Evolutionary conservation across 1,284 basidiomycete genomes (phyloP), one percentile per base, ranked within the genome.

Genomic region (Meira nashicola): DNA sequence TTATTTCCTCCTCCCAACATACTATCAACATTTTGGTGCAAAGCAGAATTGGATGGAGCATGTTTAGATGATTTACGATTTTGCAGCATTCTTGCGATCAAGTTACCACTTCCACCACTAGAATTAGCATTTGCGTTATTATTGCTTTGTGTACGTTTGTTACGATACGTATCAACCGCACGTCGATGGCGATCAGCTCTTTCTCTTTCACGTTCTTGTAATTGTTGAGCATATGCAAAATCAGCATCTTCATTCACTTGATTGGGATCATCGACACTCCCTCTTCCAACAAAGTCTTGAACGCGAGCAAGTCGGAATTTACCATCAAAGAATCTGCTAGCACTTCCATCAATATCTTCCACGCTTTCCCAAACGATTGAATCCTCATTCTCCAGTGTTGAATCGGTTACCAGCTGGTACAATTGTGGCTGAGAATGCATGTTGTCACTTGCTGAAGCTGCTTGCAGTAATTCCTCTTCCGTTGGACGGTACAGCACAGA

Each of bases 331-430:
- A 70, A 69, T 14, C 49, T 19, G 15, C 54, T 59, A 7, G 47
- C 39, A 2, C 83, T 82, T 1, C 90, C 89, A 64, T 92, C 90
- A 41, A 92, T 84, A 70, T 95, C 92, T 67, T 89, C 89, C 21
- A 94, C 80, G 15, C 86, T 85, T 79, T 94, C 90, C 90, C 92
- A 93, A 3, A 92, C 79, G 25, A 92, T 85, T 17, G 85, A 84
- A 0, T 86, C 82, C 73, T 92, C 90, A 66, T 85, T 79, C 14
- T 87, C 79, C 76, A 93, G 91, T 21, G 86, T 84, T 51, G 88
- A 83, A 77, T 93, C 92, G 0, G 90, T 91, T 7, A 87, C 89
- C 60, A 93, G 85, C 2, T 85, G 84, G 78, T 89, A 92, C 2
- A 93, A 81, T 17, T 67, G 62, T 38, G 69, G 68, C 19, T 54